A percentile compares a stretch with the other conserved stretches of the same genome.
Evolutionary conservation across 805 yeast genomes (phyloP).

Genomic region (Schizosaccharomyces lindneri): DNA sequence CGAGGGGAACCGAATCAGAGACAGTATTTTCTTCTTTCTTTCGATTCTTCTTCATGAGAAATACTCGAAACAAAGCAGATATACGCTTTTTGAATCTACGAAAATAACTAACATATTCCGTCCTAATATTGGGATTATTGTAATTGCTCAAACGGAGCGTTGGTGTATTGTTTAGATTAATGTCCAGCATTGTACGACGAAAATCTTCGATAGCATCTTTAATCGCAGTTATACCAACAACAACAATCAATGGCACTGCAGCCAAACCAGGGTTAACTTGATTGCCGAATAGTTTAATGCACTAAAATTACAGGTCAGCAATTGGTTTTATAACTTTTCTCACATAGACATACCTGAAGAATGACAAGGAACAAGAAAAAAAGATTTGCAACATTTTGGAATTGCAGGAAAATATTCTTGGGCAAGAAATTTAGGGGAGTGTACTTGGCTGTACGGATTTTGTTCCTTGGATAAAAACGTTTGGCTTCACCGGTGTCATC

Average conservation of each 20-base stretch:
- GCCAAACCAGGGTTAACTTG: slow-evolving; percentile 38
- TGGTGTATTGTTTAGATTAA: slow-evolving; percentile 41
- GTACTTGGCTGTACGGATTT: slow-evolving; percentile 84
- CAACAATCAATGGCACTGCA: slow-evolving; percentile 60
- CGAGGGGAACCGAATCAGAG: neutral
- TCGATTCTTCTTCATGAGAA: neutral
- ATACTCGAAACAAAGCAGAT: neutral
- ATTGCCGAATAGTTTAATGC: slow-evolving; percentile 50
- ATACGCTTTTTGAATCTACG: slow-evolving; percentile 34
- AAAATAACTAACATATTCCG: slow-evolving; percentile 36
- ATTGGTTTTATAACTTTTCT: neutral
- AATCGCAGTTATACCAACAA: slow-evolving; percentile 46
- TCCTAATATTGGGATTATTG: slow-evolving; percentile 31
- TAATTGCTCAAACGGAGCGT: slow-evolving; percentile 32
- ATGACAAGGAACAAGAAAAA: slow-evolving; percentile 62
- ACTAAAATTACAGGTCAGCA: neutral
- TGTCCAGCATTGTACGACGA: slow-evolving; percentile 36
- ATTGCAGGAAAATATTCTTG: slow-evolving; percentile 56
- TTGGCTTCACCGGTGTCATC: slow-evolving; percentile 33
- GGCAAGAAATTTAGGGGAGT: slow-evolving; percentile 79
- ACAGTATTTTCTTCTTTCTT: neutral
- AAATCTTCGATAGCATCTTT: slow-evolving; percentile 63
- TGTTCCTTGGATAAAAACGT: slow-evolving; percentile 54
- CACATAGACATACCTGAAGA: slow-evolving; percentile 28
- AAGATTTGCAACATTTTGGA: slow-evolving; percentile 69